Evolutionary conservation across 176 grass and related monocot species (phyloP).

Genomic region (Bonia amplexicaulis): DNA sequence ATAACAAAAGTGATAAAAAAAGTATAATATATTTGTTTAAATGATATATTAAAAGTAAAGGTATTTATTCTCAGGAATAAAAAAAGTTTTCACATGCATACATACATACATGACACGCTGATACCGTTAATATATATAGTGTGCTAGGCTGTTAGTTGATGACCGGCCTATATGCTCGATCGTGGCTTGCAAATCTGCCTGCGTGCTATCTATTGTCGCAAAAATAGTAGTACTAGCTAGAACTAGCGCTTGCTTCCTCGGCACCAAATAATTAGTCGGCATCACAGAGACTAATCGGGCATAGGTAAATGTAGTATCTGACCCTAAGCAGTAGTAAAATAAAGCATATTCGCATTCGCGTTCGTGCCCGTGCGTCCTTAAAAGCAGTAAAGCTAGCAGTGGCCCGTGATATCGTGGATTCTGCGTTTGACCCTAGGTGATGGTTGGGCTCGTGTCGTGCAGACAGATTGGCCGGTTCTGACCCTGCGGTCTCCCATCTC

Average conservation of each 20-base stretch:
- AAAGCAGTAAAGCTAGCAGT: not conserved
- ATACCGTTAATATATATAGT: not conserved
- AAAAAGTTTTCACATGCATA: too few species aligned
- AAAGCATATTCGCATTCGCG: too few species aligned
- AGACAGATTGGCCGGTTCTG: not conserved
- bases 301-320: not conserved
- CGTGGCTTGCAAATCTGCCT: not conserved
- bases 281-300: not conserved
- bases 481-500: not conserved
- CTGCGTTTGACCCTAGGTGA: not conserved
- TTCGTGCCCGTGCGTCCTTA: not conserved
- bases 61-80: too few species aligned
- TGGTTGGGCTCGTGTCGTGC: not conserved
- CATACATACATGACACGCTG: not conserved
- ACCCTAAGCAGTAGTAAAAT: not conserved
- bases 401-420: not conserved
- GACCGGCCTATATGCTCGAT: not conserved
- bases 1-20: too few species aligned
- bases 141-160: not conserved
- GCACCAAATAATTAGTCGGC: not conserved
- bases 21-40: too few species aligned
- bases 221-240: not conserved
- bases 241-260: not conserved
- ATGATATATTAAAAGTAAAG: too few species aligned
- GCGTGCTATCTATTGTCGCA: too few species aligned